Percentiles rank a stretch among this genome's conserved stretches.
Conservation (phyloP, 768 basidiomycete genomes). For the Boletus insuetus region DNA sequence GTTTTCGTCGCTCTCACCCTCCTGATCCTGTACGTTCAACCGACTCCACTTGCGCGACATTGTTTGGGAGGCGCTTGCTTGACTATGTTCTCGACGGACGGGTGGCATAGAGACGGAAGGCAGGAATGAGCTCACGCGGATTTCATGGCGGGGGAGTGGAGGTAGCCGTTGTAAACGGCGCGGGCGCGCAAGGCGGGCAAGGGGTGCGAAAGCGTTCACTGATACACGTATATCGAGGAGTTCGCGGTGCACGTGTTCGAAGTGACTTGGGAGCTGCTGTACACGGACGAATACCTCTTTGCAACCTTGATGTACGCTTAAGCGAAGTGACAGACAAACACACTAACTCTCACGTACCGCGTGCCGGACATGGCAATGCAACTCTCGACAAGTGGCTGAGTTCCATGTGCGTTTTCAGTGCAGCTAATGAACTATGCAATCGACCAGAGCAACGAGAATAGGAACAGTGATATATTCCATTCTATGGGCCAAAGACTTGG, state of each 20-base stretch:
- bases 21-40: constrained; percentile 24
- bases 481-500: constrained; percentile 9
- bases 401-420: constrained; percentile 27
- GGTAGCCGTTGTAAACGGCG: constrained; percentile 17
- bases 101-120: constrained; percentile 11
- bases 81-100: constrained; percentile 5
- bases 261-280: constrained; percentile 25
- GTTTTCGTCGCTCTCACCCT: constrained; percentile 8
- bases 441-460: constrained; percentile 30
- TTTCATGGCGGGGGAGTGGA: constrained; percentile 6
- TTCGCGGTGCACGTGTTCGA: constrained; percentile 20
- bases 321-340: neutral
- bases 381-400: constrained; percentile 32
- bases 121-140: neutral
- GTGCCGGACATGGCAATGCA: constrained; percentile 23
- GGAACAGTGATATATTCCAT: constrained; percentile 25
- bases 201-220: constrained; percentile 14
- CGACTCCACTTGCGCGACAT: constrained; percentile 34
- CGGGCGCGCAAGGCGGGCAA: constrained; percentile 19
- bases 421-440: constrained; percentile 15
- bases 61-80: constrained; percentile 10
- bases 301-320: constrained; percentile 20
- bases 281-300: constrained; percentile 23
- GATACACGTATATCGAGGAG: constrained; percentile 16
- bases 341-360: constrained; percentile 14